Conservation (phyloP, 192 early-diverging fungal genomes). For the Rhizophagus sp. region DNA sequence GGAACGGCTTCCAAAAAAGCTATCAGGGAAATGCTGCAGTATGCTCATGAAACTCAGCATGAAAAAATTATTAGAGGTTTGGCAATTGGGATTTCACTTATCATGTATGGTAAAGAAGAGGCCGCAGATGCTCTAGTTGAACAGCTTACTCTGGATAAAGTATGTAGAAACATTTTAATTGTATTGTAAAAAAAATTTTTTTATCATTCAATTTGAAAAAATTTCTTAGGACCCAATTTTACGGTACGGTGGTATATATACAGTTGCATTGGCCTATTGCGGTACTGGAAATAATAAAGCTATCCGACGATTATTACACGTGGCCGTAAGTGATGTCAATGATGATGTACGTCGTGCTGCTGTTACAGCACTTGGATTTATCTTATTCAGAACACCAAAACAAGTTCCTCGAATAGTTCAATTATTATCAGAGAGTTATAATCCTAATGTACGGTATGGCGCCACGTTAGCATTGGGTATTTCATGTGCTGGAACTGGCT, state of each 20-base stretch:
- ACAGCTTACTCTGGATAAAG: slow-evolving; percentile 82
- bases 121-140: slow-evolving; percentile 91
- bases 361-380: slow-evolving; percentile 94
- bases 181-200: neutral
- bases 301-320: slow-evolving; percentile 89
- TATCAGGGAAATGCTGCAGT: slow-evolving; percentile 94
- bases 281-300: slow-evolving; percentile 98
- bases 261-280: slow-evolving; percentile 96
- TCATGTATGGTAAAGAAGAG: slow-evolving; percentile 98
- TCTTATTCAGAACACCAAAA: slow-evolving; percentile 87
- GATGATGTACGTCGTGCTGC: slow-evolving; percentile 99
- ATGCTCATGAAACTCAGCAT: slow-evolving; percentile 98
- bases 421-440: slow-evolving; percentile 95
- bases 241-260: slow-evolving; percentile 96
- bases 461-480: slow-evolving; percentile 96
- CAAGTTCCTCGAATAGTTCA: slow-evolving; percentile 99
- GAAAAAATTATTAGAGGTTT: slow-evolving; percentile 99
- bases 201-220: neutral
- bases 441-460: slow-evolving; percentile 98
- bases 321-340: slow-evolving; percentile 97
- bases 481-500: slow-evolving; percentile 94
- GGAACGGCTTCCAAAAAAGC: slow-evolving; percentile 81
- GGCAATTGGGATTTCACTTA: slow-evolving; percentile 89
- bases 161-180: slow-evolving; percentile 28
- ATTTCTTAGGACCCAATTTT: slow-evolving; percentile 79